phyloP scores from a whole-genome alignment of 1,139 yeast species.

The Groenewaldozyma sp. region DNA sequence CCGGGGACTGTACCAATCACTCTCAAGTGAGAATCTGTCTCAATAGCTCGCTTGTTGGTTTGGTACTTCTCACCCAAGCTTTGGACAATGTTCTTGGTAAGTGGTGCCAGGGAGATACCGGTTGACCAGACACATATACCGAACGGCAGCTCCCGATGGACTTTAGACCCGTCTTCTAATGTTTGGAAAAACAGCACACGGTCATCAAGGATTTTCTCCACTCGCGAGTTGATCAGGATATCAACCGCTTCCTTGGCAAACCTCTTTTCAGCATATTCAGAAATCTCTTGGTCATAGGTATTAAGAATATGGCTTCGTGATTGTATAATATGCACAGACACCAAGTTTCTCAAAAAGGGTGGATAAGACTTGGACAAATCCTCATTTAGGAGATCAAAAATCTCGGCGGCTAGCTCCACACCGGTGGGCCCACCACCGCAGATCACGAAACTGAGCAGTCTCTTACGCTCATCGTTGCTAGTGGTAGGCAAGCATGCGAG shows the following conservation, averaged over 20 bases:
- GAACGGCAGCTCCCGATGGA: slow-evolving; percentile 42
- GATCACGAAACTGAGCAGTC: slow-evolving; percentile 49
- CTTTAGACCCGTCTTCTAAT: slow-evolving; percentile 33
- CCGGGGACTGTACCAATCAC: slow-evolving; percentile 54
- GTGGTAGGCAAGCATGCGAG: slow-evolving; percentile 54
- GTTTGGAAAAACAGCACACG: slow-evolving; percentile 40
- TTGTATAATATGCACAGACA: slow-evolving; percentile 55
- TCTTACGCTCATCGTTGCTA: slow-evolving; percentile 47
- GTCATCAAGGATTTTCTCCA: slow-evolving; percentile 44
- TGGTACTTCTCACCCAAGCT: slow-evolving; percentile 37
- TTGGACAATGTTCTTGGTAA: slow-evolving; percentile 42
- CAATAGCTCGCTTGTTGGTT: slow-evolving; percentile 50
- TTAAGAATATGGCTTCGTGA: slow-evolving; percentile 55
- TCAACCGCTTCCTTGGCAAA: slow-evolving; percentile 51
- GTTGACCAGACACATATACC: slow-evolving; percentile 64
- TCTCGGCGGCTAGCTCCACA: slow-evolving; percentile 59
- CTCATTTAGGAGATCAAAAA: slow-evolving; percentile 50
- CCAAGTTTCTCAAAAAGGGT: slow-evolving; percentile 45
- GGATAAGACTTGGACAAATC: slow-evolving; percentile 48
- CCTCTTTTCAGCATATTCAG: slow-evolving; percentile 52
- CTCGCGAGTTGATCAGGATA: slow-evolving; percentile 51
- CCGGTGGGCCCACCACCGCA: slow-evolving; percentile 73
- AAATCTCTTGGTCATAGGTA: slow-evolving; percentile 52
- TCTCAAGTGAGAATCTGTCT: slow-evolving; percentile 56
- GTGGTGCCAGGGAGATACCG: slow-evolving; percentile 52